Evolutionary conservation across 2,329 filamentous ascomycete species (phyloP).

Genomic region (Aureobasidium pullulans): DNA sequence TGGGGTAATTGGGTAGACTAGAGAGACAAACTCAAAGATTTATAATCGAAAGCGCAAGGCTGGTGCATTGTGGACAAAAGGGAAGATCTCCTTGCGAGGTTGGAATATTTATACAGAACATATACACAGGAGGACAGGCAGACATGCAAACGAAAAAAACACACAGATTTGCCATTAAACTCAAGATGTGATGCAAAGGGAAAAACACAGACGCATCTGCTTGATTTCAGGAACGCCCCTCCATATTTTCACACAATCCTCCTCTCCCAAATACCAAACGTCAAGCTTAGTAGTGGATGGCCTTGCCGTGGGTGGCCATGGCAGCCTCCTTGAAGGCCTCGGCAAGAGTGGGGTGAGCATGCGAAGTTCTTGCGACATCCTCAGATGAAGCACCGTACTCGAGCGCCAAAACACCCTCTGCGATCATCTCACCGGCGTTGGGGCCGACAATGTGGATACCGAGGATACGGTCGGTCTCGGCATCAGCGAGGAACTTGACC

Average conservation of each 20-base stretch:
- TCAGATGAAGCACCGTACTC: conserved; percentile 96
- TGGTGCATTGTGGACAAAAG: too few relatives aligned
- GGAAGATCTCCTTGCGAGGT: too few relatives aligned
- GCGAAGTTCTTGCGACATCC: conserved; percentile 89
- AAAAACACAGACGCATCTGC: neutral
- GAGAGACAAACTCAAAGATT: too few relatives aligned
- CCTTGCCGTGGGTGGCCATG: conserved; percentile 92
- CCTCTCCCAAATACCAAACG: neutral
- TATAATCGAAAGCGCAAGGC: too few relatives aligned
- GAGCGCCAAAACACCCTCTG: conserved; percentile 86
- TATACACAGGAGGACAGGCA: neutral
- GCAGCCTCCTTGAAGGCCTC: conserved; percentile 99
- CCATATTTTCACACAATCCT: neutral
- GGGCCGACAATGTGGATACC: conserved; percentile 95
- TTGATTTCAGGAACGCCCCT: neutral
- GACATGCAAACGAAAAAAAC: neutral
- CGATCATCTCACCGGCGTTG: conserved; percentile 98
- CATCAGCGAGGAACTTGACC: conserved; percentile 95
- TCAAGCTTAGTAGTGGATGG: conserved; percentile 76
- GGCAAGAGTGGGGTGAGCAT: conserved; percentile 90
- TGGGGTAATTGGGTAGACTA: too few relatives aligned
- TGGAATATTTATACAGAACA: neutral
- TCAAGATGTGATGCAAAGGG: neutral
- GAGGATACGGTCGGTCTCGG: conserved; percentile 90
- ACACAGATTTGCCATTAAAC: conserved; percentile 3